These are phyloP conservation scores for Exophiala bonariae DNA, from an alignment of 2,329 filamentous ascomycete species.

Conservation along the genomic window DNA sequence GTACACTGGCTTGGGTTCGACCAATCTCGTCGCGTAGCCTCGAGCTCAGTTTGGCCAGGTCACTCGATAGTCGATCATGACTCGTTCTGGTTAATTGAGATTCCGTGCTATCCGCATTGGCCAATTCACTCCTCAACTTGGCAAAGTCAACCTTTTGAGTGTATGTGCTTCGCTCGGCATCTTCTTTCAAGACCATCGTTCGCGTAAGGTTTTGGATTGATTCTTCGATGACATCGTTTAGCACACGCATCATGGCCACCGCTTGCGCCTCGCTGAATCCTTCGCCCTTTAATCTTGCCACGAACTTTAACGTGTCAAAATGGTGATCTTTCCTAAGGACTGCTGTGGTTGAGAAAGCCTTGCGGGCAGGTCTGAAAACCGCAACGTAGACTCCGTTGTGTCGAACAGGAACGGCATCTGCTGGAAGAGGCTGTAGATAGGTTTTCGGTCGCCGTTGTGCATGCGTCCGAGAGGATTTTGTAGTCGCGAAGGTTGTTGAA, in stretches of 20 bases:
- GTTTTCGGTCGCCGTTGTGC: slow-evolving; percentile 10
- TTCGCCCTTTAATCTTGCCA: slow-evolving; percentile 83
- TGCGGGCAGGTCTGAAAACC: slow-evolving; percentile 40
- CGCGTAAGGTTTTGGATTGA: slow-evolving; percentile 96
- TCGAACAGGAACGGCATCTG: slow-evolving; percentile 35
- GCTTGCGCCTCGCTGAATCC: slow-evolving; percentile 95
- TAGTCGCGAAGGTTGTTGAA: not conserved
- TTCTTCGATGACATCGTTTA: slow-evolving; percentile 96
- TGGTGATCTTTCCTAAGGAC: slow-evolving; percentile 75
- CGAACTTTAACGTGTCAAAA: slow-evolving; percentile 97
- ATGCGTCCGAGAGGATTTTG: slow-evolving; percentile 6
- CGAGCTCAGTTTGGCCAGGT: slow-evolving; percentile 89
- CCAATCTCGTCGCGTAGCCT: slow-evolving; percentile 90
- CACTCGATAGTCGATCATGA: slow-evolving; percentile 90
- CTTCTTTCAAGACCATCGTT: slow-evolving; percentile 96
- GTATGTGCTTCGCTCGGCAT: slow-evolving; percentile 57
- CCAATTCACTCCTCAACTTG: slow-evolving; percentile 89
- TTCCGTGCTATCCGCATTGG: slow-evolving; percentile 89
- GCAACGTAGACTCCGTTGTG: slow-evolving; percentile 51
- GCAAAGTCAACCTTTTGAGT: slow-evolving; percentile 96
- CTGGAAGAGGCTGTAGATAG: slow-evolving; percentile 12
- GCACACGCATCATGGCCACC: slow-evolving; percentile 96
- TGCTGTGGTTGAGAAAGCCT: slow-evolving; percentile 64
- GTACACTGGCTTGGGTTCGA: slow-evolving; percentile 87
- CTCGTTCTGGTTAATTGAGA: slow-evolving; percentile 82